Evolutionary conservation across 2,329 filamentous ascomycete species (phyloP), one percentile per base, ranked within the genome.

Genomic region (Calonectria multiphialidica): DNA sequence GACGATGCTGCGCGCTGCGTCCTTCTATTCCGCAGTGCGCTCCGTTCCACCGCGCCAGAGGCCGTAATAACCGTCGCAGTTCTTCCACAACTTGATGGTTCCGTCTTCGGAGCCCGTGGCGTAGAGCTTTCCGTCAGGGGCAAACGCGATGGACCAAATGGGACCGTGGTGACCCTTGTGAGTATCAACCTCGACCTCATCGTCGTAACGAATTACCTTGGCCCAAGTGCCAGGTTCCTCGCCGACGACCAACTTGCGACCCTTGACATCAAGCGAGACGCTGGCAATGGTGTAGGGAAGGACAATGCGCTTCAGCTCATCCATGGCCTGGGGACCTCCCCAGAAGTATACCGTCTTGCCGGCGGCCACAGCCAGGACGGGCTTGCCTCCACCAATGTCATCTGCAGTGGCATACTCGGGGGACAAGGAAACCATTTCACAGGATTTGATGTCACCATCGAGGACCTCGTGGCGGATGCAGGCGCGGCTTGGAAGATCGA

Each of bases 161-260:
- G 96, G 96, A 2, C 97, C 97, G 80, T 99, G 97, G 78, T 99
- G 97, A 28, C 97, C 97, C 85, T 98, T 98, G 86, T 98, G 95
- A 15, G 96, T 93, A 82, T 98, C 97, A 50, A 98, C 86, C 83
- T 98, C 95, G 76, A 90, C 89, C 78, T 93, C 93, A 62, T 93
- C 92, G 71, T 98, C 95, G 84, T 95, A 96, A 80, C 95, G 92
- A 86, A 98, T 97, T 7, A 98, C 94, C 72, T 95, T 92, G n/a
- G 97, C 96, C 96, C 96, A 99, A 0, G 97, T 98, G 80, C 98
- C 96, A 45, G 93, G 94, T 74, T 94, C 94, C 82, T 96, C 95
- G 72, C 97, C 97, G 21, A 97, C 97, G 13, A 98, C 94, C 79
- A 98, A 92, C 79, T 94, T 95, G 72, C 93, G 90, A 69, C 94